Evolutionary conservation across 2,329 filamentous ascomycete genomes (phyloP), one percentile per base, ranked within the genome.

Genomic region (Aureobasidium sp.): DNA sequence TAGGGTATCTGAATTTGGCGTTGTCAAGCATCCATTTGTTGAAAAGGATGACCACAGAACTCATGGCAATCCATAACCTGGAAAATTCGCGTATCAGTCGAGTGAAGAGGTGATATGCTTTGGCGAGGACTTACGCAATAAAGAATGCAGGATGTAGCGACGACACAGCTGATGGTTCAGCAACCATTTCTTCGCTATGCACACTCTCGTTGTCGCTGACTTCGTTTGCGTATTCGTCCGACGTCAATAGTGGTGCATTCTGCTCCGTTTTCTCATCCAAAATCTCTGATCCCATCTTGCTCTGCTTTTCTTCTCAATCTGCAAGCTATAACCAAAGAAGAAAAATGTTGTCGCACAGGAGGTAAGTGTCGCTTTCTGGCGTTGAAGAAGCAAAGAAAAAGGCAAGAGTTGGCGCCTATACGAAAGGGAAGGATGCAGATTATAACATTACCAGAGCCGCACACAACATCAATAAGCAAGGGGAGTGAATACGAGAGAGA

Each of bases 11-110:
- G 79, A 92, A 92, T 66, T 87, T 80, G 64, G 86, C 80, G 44
- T 85, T 88, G 69, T 90, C 86, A 64, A 94, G 82, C 70, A 94
- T 88, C 84, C 88, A 91, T 82, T 95, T 95, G 84, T 94, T 94
- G 84, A 93, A 94, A 53, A 94, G 79, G 72, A 94, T 94, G 69
- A 93, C 88, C 67, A 87, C 87, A 29, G 89, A 92, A 71, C 88
- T 91, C 73, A 92, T 79, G 64, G 84, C 79, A 71, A 95, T 94
- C 90, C 90, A 95, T 69, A 84, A 77, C 71, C 89, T 65, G 46
- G 4, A 5, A 9, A 20, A n/a, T 2, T n/a, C 12, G n/a, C 5
- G 10, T 37, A 27, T 56, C 10, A 37, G 52, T 56, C 39, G 37
- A 34, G 17, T 4, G 23, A 10, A 7, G 12, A 17, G 13, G 23